These are phyloP conservation scores for Crithidia acanthocephali DNA, from an alignment of 208 protist species.

Conservation along the genomic window DNA sequence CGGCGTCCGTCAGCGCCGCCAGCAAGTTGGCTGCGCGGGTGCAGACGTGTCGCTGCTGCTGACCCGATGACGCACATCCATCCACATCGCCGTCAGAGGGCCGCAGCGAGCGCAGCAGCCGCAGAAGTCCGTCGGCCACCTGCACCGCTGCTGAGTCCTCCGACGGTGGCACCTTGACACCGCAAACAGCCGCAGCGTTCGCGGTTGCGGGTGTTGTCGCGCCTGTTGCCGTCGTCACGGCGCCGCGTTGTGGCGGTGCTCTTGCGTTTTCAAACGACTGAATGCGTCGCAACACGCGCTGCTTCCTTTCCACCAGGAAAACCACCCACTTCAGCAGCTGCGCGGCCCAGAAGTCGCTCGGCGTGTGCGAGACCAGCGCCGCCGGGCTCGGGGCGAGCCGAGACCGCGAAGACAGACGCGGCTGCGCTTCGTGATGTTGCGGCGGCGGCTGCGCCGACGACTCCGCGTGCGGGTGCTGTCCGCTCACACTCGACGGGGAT, in stretches of 20 bases:
- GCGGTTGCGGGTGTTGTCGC: background rate
- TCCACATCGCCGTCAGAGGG: constrained; percentile 8
- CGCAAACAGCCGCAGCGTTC: too few species aligned
- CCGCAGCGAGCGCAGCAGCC: constrained; percentile 26
- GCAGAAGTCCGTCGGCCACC: constrained; percentile 13
- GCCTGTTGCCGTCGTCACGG: background rate
- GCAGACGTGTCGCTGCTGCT: constrained; percentile 28
- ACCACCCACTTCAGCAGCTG: constrained; percentile 33
- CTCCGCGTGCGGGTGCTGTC: background rate
- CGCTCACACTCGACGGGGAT: background rate
- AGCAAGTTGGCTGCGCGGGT: constrained; percentile 26
- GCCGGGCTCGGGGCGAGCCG: constrained; percentile 10
- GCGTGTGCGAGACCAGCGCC: background rate
- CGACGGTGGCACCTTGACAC: background rate
- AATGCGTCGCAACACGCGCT: constrained; percentile 18
- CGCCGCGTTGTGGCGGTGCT: constrained; percentile 14
- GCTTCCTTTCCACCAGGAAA: constrained; percentile 24
- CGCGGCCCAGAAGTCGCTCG: constrained; percentile 2
- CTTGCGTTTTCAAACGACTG: constrained; percentile 29
- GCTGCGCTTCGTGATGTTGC: background rate
- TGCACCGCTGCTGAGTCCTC: constrained; percentile 1
- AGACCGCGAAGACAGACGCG: background rate
- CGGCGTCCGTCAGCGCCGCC: constrained; percentile 24
- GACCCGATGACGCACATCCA: background rate
- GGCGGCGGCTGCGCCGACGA: too few species aligned